A percentile compares a stretch with the other conserved stretches of the same genome.
Conservation (phyloP, 1,139 yeast species). For the Pichia sp. region DNA sequence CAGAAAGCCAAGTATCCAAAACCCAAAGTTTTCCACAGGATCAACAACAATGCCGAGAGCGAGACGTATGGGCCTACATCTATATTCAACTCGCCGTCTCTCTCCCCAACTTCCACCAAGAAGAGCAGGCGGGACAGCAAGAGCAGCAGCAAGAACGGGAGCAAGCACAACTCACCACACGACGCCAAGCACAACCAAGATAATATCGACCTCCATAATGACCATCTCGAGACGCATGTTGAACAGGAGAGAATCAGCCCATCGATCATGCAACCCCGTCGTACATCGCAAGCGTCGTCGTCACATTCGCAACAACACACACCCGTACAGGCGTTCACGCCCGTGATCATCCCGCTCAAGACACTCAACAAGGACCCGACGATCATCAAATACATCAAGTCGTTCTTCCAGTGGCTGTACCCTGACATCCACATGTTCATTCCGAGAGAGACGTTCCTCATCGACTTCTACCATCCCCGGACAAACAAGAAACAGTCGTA, state of each 20-base stretch:
- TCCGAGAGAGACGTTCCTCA: conserved; percentile 65
- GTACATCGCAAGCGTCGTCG: too few relatives aligned
- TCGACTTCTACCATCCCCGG: conserved; percentile 44
- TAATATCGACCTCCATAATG: neutral
- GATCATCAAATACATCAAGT: conserved; percentile 35
- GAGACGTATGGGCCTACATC: conserved; percentile 21
- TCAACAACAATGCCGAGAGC: neutral
- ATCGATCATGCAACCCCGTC: too few relatives aligned
- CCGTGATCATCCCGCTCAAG: neutral
- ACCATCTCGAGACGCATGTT: neutral
- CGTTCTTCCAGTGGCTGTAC: conserved; percentile 64
- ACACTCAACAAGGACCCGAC: conserved; percentile 15
- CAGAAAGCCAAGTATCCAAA: conserved; percentile 11
- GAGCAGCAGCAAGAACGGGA: neutral
- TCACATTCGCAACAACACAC: neutral
- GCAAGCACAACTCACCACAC: neutral
- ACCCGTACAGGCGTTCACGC: neutral
- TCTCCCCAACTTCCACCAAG: neutral
- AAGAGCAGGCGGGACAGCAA: neutral
- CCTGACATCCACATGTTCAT: conserved; percentile 64
- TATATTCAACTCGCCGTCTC: conserved; percentile 11
- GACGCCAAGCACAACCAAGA: neutral
- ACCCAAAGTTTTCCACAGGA: conserved; percentile 13
- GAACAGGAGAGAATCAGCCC: too few relatives aligned
- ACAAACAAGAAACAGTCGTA: conserved; percentile 20